phyloP scores from a whole-genome alignment of 225 moss, liverwort and hornwort genomes.

The Pseudoscleropodium purum region DNA sequence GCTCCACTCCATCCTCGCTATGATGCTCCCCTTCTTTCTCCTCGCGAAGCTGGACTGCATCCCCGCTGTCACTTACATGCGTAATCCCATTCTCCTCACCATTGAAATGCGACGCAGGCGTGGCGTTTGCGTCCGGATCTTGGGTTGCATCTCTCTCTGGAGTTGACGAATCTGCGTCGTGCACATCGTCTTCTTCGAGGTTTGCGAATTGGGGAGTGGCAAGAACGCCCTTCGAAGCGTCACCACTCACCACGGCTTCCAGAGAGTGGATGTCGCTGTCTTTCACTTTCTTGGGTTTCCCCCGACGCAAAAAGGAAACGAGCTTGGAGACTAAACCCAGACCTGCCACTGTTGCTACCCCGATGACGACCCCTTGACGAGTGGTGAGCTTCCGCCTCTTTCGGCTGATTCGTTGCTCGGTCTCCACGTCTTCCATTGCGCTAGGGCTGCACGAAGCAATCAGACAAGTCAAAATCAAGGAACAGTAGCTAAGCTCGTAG shows the following conservation, averaged over 20 bases:
- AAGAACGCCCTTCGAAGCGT: neutral
- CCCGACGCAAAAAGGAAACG: slow-evolving; percentile 5
- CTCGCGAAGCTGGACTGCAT: neutral
- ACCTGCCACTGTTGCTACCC: slow-evolving; percentile 25
- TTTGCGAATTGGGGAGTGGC: slow-evolving; percentile 3
- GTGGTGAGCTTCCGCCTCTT: slow-evolving; percentile 15
- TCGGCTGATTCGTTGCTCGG: neutral
- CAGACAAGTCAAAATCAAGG: neutral
- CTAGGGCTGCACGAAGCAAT: neutral
- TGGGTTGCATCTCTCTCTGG: neutral
- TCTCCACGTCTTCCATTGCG: slow-evolving; percentile 14
- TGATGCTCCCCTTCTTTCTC: neutral
- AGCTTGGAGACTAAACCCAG: slow-evolving; percentile 24
- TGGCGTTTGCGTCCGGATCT: neutral
- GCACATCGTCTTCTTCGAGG: slow-evolving; percentile 5
- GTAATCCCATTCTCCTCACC: neutral
- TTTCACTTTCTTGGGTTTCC: neutral
- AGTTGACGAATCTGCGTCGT: neutral
- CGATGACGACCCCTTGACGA: slow-evolving; percentile 19
- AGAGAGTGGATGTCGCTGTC: slow-evolving; percentile 11
- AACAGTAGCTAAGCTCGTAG: neutral
- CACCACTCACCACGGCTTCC: slow-evolving; percentile 33
- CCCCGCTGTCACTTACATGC: neutral
- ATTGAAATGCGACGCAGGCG: neutral
- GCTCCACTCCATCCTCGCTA: neutral